phyloP scores from a whole-genome alignment of 164 flowering plant genomes.

The Nymphaea colorata region DNA sequence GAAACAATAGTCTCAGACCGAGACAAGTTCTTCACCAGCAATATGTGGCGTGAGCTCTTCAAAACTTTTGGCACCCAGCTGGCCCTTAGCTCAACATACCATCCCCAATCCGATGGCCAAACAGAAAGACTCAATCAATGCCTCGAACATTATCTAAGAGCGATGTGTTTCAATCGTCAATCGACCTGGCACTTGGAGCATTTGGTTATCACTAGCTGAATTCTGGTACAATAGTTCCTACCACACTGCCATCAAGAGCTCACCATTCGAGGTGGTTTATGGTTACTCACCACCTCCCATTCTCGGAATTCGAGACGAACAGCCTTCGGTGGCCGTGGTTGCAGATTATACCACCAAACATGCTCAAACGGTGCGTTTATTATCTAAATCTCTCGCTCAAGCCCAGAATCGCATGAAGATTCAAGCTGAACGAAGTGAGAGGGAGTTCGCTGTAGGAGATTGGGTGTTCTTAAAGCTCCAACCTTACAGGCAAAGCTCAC shows the following conservation, averaged over 20 bases:
- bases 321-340: too few relatives aligned
- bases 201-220: background rate
- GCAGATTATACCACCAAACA: too few relatives aligned
- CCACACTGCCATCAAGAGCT: background rate
- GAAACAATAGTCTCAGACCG: background rate
- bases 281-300: background rate
- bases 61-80: background rate
- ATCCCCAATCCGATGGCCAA: conserved; percentile 3
- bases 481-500: too few relatives aligned
- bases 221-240: background rate
- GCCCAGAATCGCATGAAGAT: too few relatives aligned
- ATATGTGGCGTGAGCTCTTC: conserved; percentile 1
- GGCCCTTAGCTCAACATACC: background rate
- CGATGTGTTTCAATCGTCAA: background rate
- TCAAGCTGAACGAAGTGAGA: too few relatives aligned
- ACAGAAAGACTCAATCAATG: background rate
- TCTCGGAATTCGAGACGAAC: background rate
- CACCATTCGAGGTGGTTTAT: background rate
- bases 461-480: too few relatives aligned
- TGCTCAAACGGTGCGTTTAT: too few relatives aligned
- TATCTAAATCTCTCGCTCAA: too few relatives aligned
- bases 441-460: too few relatives aligned
- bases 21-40: conserved; percentile 1
- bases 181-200: background rate
- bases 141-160: background rate